Evolutionary conservation across 2,329 filamentous ascomycete species (phyloP), one percentile per base, ranked within the genome.

Genomic region (Dactylellina drechsleri): DNA sequence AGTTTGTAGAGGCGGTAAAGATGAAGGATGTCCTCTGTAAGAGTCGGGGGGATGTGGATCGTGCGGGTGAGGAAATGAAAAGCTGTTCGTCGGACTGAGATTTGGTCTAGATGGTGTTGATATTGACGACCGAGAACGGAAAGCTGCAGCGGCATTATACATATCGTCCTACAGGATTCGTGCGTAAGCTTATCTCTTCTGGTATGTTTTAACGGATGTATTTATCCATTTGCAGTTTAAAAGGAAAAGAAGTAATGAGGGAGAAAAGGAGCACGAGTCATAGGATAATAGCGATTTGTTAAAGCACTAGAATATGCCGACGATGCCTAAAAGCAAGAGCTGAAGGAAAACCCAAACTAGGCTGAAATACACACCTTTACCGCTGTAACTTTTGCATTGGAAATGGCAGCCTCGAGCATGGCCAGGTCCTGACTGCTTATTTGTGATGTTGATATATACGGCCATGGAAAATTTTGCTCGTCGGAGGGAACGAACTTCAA

Each of bases 371-470:
- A 67, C 59, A 74, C 70, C 62, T 74, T 74, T 13, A 74, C 62
- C 31, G 70, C 70, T 52, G 70, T 52, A 28, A 74, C 70, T 36
- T 74, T 74, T 45, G 70, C 40, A 64, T 62, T 74, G 56, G 41
- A 47, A 58, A 74, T 67, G 43, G 70, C 70, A 41, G 61, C 49
- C 62, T 74, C 70, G 52, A 74, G 70, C 57, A 62, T 60, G 23
- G 62, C 56, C 20, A 74, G 45, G 26, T 74, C 70, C 61, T 74
- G 70, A 28, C 70, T 74, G 57, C 70, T 74, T 36, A 74, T 74
- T 28, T 74, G 70, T 28, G 70, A 74, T 18, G 70, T 74, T 20
- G 70, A 74, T 66, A 74, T 74, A 52, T 74, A 74, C 15, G 61
- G 70, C 70, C 70, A 74, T 47, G 70, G 70, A 28, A 52, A 74